Conservation (phyloP, 345 rosid species). For the Rhizophora mangle region DNA sequence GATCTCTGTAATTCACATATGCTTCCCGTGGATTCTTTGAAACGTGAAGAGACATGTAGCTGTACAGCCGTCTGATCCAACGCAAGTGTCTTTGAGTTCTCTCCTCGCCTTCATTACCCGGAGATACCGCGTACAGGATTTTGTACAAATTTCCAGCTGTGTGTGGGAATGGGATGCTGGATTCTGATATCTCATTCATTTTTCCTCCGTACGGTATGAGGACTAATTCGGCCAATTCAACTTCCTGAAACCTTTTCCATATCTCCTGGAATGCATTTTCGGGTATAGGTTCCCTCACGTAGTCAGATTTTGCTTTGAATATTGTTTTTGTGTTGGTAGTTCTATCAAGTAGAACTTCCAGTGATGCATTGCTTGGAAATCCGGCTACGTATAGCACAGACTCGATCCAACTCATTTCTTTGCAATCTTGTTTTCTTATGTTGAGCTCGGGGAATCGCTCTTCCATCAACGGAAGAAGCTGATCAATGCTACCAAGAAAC, state of each 20-base stretch:
- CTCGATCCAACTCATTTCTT: conserved; percentile 46
- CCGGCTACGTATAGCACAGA: conserved; percentile 33
- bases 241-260: conserved; percentile 30
- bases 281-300: conserved; percentile 33
- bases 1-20: conserved; percentile 6
- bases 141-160: conserved; percentile 44
- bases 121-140: conserved; percentile 35
- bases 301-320: conserved; percentile 44
- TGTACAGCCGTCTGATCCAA: conserved; percentile 42
- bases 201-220: conserved; percentile 63
- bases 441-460: conserved; percentile 36
- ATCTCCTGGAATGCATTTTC: conserved; percentile 23
- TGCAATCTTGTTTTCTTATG: conserved; percentile 33
- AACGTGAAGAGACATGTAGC: conserved; percentile 45
- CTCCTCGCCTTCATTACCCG: conserved; percentile 30
- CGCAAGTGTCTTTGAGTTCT: conserved; percentile 4
- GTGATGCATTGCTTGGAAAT: conserved; percentile 22
- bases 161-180: conserved; percentile 50
- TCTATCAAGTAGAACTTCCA: conserved; percentile 29
- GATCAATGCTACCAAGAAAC: conserved; percentile 19
- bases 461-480: conserved; percentile 21
- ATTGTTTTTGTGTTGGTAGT: neutral
- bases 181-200: conserved; percentile 44
- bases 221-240: neutral
- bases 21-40: conserved; percentile 20